phyloP scores from a whole-genome alignment of 1,284 basidiomycete genomes.

The Schizophyllum commune region DNA sequence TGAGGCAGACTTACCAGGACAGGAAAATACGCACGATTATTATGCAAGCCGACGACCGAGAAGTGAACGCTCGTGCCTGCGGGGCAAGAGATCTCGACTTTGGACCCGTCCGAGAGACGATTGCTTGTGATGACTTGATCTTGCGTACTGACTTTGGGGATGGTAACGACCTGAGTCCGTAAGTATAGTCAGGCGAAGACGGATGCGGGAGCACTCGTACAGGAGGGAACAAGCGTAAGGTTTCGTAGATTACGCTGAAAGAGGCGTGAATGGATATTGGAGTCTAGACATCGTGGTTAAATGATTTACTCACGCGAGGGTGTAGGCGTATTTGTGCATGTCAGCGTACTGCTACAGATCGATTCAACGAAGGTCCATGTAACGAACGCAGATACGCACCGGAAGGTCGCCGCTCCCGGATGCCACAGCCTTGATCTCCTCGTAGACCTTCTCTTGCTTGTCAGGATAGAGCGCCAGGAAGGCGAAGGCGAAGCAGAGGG shows the following conservation, averaged over 20 bases:
- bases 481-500: conserved; percentile 50
- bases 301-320: too few relatives aligned
- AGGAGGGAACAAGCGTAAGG: conserved; percentile 51
- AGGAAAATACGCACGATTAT: conserved; percentile 28
- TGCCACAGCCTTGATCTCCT: conserved; percentile 40
- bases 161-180: conserved; percentile 29
- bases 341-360: too few relatives aligned
- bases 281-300: too few relatives aligned
- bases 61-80: conserved; percentile 34
- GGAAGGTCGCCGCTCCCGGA: background rate
- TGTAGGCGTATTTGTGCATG: too few relatives aligned
- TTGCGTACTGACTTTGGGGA: conserved; percentile 44
- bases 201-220: conserved; percentile 23
- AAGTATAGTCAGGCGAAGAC: background rate
- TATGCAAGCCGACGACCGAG: conserved; percentile 37
- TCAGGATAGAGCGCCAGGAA: conserved; percentile 44
- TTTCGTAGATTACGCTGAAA: conserved; percentile 48
- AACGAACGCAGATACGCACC: too few relatives aligned
- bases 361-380: too few relatives aligned
- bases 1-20: background rate
- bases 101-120: conserved; percentile 27
- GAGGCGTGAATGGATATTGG: conserved; percentile 3
- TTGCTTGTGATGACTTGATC: conserved; percentile 33
- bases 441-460: conserved; percentile 51
- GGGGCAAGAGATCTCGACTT: conserved; percentile 32